Conservation (phyloP, 2,329 filamentous ascomycete species). For the Diaporthe eres region DNA sequence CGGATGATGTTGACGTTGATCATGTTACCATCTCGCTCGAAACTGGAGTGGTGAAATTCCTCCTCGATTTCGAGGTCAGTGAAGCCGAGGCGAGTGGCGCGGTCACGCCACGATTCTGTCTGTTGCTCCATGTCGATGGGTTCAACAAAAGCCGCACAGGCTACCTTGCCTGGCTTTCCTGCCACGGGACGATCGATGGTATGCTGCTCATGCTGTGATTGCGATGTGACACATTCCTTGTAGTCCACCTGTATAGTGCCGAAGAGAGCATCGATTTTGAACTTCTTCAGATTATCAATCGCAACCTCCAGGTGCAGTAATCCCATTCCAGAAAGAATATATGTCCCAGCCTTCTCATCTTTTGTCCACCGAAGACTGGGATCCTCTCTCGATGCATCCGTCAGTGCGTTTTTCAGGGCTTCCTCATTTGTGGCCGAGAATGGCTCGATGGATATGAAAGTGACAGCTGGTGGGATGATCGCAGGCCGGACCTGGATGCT, state of each 20-base stretch:
- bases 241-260: slow-evolving; percentile 96
- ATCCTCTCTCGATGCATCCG: slow-evolving; percentile 88
- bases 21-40: slow-evolving; percentile 79
- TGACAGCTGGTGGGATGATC: slow-evolving; percentile 91
- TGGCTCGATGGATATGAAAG: slow-evolving; percentile 94
- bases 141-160: slow-evolving; percentile 78
- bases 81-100: slow-evolving; percentile 38
- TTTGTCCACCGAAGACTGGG: slow-evolving; percentile 88
- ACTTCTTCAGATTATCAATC: slow-evolving; percentile 85
- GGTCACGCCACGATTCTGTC: slow-evolving; percentile 34
- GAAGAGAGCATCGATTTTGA: slow-evolving; percentile 89
- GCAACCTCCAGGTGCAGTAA: slow-evolving; percentile 96
- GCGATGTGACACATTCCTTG: slow-evolving; percentile 80
- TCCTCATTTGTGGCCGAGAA: slow-evolving; percentile 76
- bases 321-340: slow-evolving; percentile 95
- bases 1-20: slow-evolving; percentile 69
- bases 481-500: slow-evolving; percentile 89
- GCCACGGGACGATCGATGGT: slow-evolving; percentile 85
- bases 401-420: slow-evolving; percentile 81
- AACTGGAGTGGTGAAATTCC: slow-evolving; percentile 56
- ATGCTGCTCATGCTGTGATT: slow-evolving; percentile 69
- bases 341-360: slow-evolving; percentile 93
- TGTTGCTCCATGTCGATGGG: slow-evolving; percentile 63
- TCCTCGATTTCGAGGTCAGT: slow-evolving; percentile 46
- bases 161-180: slow-evolving; percentile 83